These are phyloP conservation scores for Pyronema domesticum DNA, from an alignment of 495 filamentous ascomycete genomes.

Conservation along the genomic window DNA sequence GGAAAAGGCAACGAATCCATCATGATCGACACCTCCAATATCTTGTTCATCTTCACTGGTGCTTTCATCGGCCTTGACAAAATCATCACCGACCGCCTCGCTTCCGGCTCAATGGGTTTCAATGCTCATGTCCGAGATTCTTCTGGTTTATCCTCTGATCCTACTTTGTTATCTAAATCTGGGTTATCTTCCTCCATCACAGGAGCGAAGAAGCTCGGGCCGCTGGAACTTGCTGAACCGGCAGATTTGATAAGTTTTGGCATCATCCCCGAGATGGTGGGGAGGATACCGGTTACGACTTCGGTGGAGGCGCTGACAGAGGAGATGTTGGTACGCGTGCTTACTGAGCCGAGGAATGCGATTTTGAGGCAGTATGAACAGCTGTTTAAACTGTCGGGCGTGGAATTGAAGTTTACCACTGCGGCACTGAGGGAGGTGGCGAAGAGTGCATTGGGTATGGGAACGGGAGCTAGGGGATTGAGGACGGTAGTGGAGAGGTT, in stretches of 20 bases:
- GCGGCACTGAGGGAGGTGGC: slow-evolving; percentile 64
- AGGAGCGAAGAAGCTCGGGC: slow-evolving; percentile 41
- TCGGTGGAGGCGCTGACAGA: slow-evolving; percentile 68
- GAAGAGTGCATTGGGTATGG: slow-evolving; percentile 50
- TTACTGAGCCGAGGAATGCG: slow-evolving; percentile 81
- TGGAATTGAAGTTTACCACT: slow-evolving; percentile 69
- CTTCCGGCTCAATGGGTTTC: slow-evolving; percentile 81
- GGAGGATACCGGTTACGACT: slow-evolving; percentile 72
- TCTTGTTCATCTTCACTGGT: slow-evolving; percentile 89
- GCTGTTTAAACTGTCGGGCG: slow-evolving; percentile 65
- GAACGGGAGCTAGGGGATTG: slow-evolving; percentile 72
- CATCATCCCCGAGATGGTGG: slow-evolving; percentile 87
- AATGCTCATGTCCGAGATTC: slow-evolving; percentile 52
- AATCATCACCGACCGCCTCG: slow-evolving; percentile 64
- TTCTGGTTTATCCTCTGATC: background rate
- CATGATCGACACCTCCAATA: slow-evolving; percentile 85
- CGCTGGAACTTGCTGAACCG: slow-evolving; percentile 51
- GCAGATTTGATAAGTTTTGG: slow-evolving; percentile 78
- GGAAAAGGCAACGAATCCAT: slow-evolving; percentile 63
- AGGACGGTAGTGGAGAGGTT: slow-evolving; percentile 80
- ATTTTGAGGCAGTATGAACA: slow-evolving; percentile 71
- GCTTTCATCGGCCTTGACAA: slow-evolving; percentile 91
- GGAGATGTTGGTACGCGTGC: slow-evolving; percentile 60
- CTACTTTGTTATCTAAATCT: slow-evolving; percentile 20
- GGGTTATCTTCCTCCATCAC: slow-evolving; percentile 16